phyloP scores from a whole-genome alignment of 2,329 filamentous ascomycete genomes.

The Colletotrichum karsti region DNA sequence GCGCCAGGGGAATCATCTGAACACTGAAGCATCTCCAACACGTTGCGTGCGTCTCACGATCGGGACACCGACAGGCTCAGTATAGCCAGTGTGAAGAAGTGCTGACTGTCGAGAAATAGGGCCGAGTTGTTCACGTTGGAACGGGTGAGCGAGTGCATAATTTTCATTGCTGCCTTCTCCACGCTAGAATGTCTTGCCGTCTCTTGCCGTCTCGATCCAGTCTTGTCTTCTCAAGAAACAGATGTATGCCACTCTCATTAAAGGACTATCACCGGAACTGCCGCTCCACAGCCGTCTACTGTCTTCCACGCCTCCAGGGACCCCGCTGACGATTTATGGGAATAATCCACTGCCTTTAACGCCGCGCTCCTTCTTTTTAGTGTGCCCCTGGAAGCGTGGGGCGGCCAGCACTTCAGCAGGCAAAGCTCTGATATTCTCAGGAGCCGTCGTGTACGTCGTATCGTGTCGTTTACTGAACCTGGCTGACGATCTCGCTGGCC shows the following conservation, averaged over 20 bases:
- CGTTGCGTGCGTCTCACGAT: neutral
- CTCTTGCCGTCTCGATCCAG: constrained; percentile 12
- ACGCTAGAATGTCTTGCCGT: constrained; percentile 11
- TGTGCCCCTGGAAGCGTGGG: constrained; percentile 24
- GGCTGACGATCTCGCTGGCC: constrained; percentile 95
- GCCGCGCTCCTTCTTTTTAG: constrained; percentile 25
- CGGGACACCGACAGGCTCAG: neutral
- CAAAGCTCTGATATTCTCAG: constrained; percentile 20
- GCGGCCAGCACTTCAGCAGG: constrained; percentile 9
- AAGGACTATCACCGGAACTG: constrained; percentile 22
- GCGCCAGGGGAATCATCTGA: neutral
- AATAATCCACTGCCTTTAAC: constrained; percentile 20
- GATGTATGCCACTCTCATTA: constrained; percentile 27
- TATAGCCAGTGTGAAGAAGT: too few relatives aligned
- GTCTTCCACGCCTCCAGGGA: constrained; percentile 21
- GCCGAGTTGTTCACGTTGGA: neutral
- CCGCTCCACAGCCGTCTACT: constrained; percentile 11
- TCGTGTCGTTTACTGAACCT: constrained; percentile 63
- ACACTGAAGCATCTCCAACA: neutral
- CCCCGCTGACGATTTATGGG: constrained; percentile 23
- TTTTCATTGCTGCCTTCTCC: constrained; percentile 19
- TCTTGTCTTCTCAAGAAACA: constrained; percentile 22
- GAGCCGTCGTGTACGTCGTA: constrained; percentile 1
- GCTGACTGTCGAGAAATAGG: neutral
- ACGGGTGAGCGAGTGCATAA: neutral